Percentiles rank a stretch among this genome's conserved stretches.
Evolutionary conservation across 2,329 filamentous ascomycete species (phyloP).

Genomic region (Pyrenophora graminea): DNA sequence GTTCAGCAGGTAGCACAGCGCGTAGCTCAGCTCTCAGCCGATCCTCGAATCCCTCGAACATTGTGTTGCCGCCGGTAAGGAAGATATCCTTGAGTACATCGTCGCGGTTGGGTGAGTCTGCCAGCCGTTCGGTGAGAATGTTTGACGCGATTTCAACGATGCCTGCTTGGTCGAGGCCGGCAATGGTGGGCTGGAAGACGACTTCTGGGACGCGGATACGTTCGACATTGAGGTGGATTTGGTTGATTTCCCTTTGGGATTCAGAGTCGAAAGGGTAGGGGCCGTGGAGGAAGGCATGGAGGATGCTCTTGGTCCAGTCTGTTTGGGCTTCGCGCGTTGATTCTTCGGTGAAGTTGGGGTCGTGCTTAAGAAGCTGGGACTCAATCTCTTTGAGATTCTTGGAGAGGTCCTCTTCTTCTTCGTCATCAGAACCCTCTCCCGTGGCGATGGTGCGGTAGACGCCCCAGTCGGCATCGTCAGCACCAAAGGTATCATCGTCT

Average conservation of each 20-base stretch:
- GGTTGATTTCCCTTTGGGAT: conserved; percentile 78
- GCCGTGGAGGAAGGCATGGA: conserved; percentile 89
- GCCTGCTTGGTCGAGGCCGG: conserved; percentile 89
- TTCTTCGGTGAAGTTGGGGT: conserved; percentile 87
- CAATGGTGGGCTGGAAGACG: conserved; percentile 89
- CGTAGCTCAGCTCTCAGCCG: conserved; percentile 72
- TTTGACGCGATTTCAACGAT: conserved; percentile 90
- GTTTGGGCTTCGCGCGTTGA: conserved; percentile 89
- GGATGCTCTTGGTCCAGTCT: conserved; percentile 90
- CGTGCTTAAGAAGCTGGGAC: conserved; percentile 80
- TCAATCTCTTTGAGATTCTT: conserved; percentile 76
- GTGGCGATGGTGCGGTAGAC: conserved; percentile 93
- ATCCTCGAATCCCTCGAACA: conserved; percentile 87
- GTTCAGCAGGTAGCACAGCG: conserved; percentile 72
- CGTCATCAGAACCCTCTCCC: conserved; percentile 79
- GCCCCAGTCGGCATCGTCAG: conserved; percentile 97
- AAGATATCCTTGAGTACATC: conserved; percentile 85
- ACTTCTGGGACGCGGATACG: conserved; percentile 93
- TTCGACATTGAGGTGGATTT: conserved; percentile 95
- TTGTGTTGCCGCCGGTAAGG: conserved; percentile 87
- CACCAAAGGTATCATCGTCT: conserved; percentile 95
- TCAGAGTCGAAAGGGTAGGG: conserved; percentile 83
- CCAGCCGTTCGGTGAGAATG: conserved; percentile 82
- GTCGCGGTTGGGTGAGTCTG: conserved; percentile 60
- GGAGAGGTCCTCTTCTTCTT: conserved; percentile 86